Conservation (phyloP, 164 flowering plant species). For the Nelumbo lutea region DNA sequence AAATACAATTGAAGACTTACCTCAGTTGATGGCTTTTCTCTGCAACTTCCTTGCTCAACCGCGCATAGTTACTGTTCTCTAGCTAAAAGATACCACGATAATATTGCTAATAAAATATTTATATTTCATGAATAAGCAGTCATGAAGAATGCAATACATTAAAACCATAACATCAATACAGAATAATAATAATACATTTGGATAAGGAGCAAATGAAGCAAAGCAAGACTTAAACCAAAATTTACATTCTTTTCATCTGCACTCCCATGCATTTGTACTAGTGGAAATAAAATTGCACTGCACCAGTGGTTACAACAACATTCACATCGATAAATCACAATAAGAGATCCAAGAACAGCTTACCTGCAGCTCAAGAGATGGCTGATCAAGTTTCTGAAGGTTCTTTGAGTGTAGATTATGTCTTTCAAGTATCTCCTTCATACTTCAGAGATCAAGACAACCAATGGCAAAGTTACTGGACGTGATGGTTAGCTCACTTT, state of each 20-base stretch:
- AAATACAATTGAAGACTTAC: constrained; percentile 26
- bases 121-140: neutral
- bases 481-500: neutral
- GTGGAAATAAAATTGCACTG: no score
- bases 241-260: no score
- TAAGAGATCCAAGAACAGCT: neutral
- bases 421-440: constrained; percentile 61
- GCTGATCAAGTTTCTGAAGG: constrained; percentile 55
- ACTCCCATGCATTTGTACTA: no score
- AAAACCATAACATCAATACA: no score
- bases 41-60: constrained; percentile 63
- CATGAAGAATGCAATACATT: neutral
- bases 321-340: neutral
- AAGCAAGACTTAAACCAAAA: no score
- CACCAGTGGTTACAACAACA: no score
- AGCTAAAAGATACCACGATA: constrained; percentile 38
- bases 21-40: constrained; percentile 67
- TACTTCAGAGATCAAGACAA: constrained; percentile 26
- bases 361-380: constrained; percentile 72
- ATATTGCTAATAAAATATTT: neutral
- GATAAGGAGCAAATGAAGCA: no score
- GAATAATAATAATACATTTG: no score
- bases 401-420: constrained; percentile 60
- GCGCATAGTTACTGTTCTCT: constrained; percentile 55
- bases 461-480: neutral